Conservation (phyloP, 257 asterid species). For the Solanum medicagineum region DNA sequence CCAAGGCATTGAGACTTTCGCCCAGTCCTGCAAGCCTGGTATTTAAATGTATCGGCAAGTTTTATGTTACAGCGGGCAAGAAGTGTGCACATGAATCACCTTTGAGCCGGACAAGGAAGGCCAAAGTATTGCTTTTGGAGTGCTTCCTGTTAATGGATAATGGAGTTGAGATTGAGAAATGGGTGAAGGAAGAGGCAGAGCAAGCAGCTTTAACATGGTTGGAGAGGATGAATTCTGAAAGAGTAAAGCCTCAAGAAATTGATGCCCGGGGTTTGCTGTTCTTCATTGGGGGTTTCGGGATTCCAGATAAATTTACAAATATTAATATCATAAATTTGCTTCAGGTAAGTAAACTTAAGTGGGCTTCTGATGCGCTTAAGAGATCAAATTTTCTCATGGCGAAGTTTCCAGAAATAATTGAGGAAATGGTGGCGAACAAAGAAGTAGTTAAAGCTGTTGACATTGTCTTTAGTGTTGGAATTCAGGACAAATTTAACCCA, state of each 20-base stretch:
- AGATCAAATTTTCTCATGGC: slow-evolving; percentile 41
- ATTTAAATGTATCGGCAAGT: slow-evolving; percentile 35
- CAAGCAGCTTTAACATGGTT: slow-evolving; percentile 54
- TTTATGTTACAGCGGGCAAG: slow-evolving; percentile 23
- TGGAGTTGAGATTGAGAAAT: slow-evolving; percentile 16
- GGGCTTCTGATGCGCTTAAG: slow-evolving; percentile 30
- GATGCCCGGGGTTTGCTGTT: slow-evolving; percentile 80
- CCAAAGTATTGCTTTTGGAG: slow-evolving; percentile 55
- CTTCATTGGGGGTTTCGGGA: slow-evolving; percentile 62
- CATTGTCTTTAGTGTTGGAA: slow-evolving; percentile 41
- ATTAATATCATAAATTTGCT: slow-evolving; percentile 54
- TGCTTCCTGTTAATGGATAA: slow-evolving; percentile 33
- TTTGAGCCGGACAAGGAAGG: slow-evolving; percentile 53
- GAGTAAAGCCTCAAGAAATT: slow-evolving; percentile 40
- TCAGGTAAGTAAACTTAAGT: slow-evolving; percentile 43
- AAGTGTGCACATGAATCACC: slow-evolving; percentile 42
- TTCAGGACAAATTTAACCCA: slow-evolving; percentile 47
- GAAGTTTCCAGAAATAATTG: slow-evolving; percentile 51
- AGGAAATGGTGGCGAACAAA: slow-evolving; percentile 38
- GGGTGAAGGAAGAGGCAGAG: slow-evolving; percentile 46
- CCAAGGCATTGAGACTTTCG: neutral
- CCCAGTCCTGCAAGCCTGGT: neutral
- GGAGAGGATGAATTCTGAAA: slow-evolving; percentile 59
- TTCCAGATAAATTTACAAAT: slow-evolving; percentile 32
- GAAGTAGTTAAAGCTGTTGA: slow-evolving; percentile 67